phyloP scores from a whole-genome alignment of 768 basidiomycete species.

The Galerina sulciceps region DNA sequence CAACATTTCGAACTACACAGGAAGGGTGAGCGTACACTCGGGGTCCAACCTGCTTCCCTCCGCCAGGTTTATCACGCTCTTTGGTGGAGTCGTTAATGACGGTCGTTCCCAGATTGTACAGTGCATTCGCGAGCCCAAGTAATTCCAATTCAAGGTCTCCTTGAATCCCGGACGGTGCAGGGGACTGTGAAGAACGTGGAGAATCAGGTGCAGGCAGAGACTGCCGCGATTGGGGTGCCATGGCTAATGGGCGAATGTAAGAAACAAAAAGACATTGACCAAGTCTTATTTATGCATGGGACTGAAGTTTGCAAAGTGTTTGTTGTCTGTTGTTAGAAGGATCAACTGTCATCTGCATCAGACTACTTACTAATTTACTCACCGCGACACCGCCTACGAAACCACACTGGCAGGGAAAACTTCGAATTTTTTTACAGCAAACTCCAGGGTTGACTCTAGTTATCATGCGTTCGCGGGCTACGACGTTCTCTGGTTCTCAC shows the following conservation, averaged over 20 bases:
- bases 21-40: slow-evolving; percentile 57
- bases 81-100: slow-evolving; percentile 85
- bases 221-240: slow-evolving; percentile 16
- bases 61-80: slow-evolving; percentile 72
- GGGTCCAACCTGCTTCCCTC: slow-evolving; percentile 76
- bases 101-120: slow-evolving; percentile 83
- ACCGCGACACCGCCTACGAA: not conserved
- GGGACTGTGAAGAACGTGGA: slow-evolving; percentile 75
- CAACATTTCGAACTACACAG: slow-evolving; percentile 2
- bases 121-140: slow-evolving; percentile 72
- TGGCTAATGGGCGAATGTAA: not conserved
- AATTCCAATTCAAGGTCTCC: slow-evolving; percentile 80
- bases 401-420: not conserved
- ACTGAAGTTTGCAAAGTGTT: not conserved
- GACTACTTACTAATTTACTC: not conserved
- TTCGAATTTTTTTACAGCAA: not conserved
- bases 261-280: too few species aligned
- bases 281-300: too few species aligned
- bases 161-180: slow-evolving; percentile 67
- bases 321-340: slow-evolving; percentile 13
- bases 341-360: not conserved
- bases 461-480: slow-evolving; percentile 9
- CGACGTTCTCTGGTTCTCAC: slow-evolving; percentile 9
- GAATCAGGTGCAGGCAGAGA: slow-evolving; percentile 57
- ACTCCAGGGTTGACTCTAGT: not conserved